These are phyloP conservation scores for Fusarium devonianum DNA, from an alignment of 2,329 filamentous ascomycete genomes.

Conservation along the genomic window DNA sequence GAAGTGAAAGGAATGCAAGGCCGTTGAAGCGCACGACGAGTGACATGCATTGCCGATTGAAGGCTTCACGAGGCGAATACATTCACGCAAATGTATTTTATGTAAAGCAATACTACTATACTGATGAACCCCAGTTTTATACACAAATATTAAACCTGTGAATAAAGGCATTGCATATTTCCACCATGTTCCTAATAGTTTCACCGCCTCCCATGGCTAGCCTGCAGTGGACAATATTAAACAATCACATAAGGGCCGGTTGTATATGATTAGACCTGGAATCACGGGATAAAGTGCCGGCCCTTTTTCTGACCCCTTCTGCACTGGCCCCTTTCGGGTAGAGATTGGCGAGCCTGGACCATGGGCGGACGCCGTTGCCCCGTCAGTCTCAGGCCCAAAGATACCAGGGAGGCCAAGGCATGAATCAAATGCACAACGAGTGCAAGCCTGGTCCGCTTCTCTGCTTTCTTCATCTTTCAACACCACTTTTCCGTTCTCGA, in stretches of 20 bases:
- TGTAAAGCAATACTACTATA: slow-evolving; percentile 20
- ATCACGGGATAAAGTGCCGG: too few species aligned
- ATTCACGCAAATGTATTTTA: slow-evolving; percentile 17
- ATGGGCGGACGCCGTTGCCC: slow-evolving; percentile 37
- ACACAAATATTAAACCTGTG: slow-evolving; percentile 17
- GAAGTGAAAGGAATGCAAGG: slow-evolving; percentile 10
- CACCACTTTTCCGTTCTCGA: slow-evolving; percentile 22
- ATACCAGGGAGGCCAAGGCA: slow-evolving; percentile 36
- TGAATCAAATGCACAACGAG: slow-evolving; percentile 36
- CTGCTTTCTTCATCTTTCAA: slow-evolving; percentile 36
- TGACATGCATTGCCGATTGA: not conserved
- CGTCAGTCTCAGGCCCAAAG: slow-evolving; percentile 44
- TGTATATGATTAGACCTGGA: too few species aligned
- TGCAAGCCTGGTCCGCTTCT: slow-evolving; percentile 34
- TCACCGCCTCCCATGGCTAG: slow-evolving; percentile 33
- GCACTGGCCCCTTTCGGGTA: slow-evolving; percentile 28
- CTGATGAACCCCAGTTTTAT: slow-evolving; percentile 1
- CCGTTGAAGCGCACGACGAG: not conserved
- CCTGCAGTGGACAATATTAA: slow-evolving; percentile 7
- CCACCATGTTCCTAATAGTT: slow-evolving; percentile 33
- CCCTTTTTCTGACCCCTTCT: slow-evolving; percentile 1
- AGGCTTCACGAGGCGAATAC: too few species aligned
- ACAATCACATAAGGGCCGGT: too few species aligned
- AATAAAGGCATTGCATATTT: slow-evolving; percentile 31
- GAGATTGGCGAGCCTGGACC: slow-evolving; percentile 12